Evolutionary conservation across 2,329 filamentous ascomycete species (phyloP), one percentile per base, ranked within the genome.

Genomic region (Trichophyton rubrum): DNA sequence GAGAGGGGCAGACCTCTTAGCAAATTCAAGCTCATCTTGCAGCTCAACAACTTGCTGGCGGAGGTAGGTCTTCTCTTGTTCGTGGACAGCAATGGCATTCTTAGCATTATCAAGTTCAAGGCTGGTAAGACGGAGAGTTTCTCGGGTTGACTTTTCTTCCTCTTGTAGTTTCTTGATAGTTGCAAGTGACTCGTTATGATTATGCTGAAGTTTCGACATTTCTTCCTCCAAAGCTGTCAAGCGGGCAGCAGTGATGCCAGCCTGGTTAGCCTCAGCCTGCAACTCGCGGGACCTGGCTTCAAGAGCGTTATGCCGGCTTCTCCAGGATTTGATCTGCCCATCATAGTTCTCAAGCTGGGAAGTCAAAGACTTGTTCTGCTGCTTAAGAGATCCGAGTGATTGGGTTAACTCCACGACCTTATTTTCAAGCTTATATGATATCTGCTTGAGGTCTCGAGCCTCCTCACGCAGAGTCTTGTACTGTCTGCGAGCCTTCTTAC

Each of bases 341-440:
- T 99, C 92, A 77, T 97, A 96, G 73, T 89, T 96, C 75, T 96
- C 90, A 56, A 99, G 87, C 74, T 97, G 91, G 40, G 83, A 86
- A 67, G 88, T 80, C 63, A 99, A 81, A 62, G 83, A 83, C 80
- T 95, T 96, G 82, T 99, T 99, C 77, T 96, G 89, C 64, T 86
- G 84, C 79, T 95, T 96, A 82, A 96, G 87, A 8, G 90, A 86
- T 66, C 93, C 91, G 68, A 99, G 77, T 57, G 87, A 89, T 74
- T 99, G 93, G 1, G 93, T 99, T 69, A 99, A 82, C 78, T 99
- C 93, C 64, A 99, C 90, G 64, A 99, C 93, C 84, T 99, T 99
- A 82, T 99, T 97, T 75, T 99, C 93, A 68, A 99, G 80, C 80
- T 96, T 97, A 81, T 99, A 99, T 1, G 93, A 97, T 67, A 99